phyloP scores from a whole-genome alignment of 352 stramenopile genomes.

The Thraustochytrium sp. region DNA sequence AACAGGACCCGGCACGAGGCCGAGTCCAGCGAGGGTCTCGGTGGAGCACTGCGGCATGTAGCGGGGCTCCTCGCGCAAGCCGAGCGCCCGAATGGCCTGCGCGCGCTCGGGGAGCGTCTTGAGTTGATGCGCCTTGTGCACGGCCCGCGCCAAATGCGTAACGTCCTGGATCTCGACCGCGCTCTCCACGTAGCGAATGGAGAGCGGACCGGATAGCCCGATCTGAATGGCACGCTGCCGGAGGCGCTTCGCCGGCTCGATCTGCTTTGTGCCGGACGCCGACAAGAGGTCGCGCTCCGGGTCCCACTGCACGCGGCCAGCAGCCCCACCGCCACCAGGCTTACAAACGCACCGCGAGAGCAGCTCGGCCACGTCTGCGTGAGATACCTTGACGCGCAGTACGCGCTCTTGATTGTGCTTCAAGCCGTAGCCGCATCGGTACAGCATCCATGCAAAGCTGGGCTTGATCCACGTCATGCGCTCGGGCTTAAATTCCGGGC shows the following conservation, averaged over 20 bases:
- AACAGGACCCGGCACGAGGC: no score
- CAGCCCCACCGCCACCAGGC: neutral
- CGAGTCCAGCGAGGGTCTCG: no score
- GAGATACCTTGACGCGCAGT: neutral
- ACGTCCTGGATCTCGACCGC: neutral
- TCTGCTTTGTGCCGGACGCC: neutral
- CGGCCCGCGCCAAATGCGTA: neutral
- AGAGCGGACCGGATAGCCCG: neutral
- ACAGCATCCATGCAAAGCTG: conserved; percentile 40
- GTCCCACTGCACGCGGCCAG: conserved; percentile 24
- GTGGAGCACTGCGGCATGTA: conserved; percentile 10
- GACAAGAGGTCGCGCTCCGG: conserved; percentile 13
- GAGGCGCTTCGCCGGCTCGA: conserved; percentile 6
- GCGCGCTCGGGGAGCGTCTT: neutral
- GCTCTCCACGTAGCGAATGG: neutral
- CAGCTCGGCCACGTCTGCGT: neutral
- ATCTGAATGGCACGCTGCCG: conserved; percentile 2
- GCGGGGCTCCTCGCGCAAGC: neutral
- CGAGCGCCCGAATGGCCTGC: neutral
- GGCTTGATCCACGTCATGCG: conserved; percentile 34
- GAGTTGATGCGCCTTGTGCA: neutral
- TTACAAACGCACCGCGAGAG: neutral
- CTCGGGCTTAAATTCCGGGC: conserved; percentile 8
- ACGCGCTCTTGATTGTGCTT: conserved; percentile 33
- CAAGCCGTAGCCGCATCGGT: neutral